Percentiles rank a stretch among this genome's conserved stretches.
These are phyloP conservation scores for Fragilariopsis cylindrus DNA, from an alignment of 108 stramenopile species.

Conservation along the genomic window DNA sequence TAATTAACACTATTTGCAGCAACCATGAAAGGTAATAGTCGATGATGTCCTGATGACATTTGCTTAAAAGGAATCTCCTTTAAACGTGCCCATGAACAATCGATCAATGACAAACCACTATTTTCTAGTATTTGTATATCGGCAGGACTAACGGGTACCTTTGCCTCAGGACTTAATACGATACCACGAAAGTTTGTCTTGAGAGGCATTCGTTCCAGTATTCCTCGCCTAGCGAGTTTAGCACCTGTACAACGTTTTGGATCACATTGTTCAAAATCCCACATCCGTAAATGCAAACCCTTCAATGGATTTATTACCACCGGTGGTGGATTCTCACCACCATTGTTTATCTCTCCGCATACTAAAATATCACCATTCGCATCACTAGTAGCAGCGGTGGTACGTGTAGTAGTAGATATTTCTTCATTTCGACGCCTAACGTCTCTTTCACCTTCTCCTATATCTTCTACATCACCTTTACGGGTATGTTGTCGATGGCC, in stretches of 20 bases:
- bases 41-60: conserved; percentile 92
- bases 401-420: not conserved
- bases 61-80: conserved; percentile 93
- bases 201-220: conserved; percentile 75
- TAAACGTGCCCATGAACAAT: conserved; percentile 97
- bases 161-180: conserved; percentile 91
- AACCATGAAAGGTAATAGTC: conserved; percentile 97
- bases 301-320: conserved; percentile 46
- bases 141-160: conserved; percentile 84
- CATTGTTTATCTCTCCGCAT: conserved; percentile 22
- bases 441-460: conserved; percentile 34
- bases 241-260: conserved; percentile 97
- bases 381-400: not conserved
- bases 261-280: conserved; percentile 99
- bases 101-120: conserved; percentile 91
- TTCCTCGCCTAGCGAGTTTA: conserved; percentile 78
- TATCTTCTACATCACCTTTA: not conserved
- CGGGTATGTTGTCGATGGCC: conserved; percentile 25
- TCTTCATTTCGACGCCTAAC: conserved; percentile 46
- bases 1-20: conserved; percentile 99
- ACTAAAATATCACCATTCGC: not conserved
- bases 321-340: not conserved
- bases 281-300: conserved; percentile 85
- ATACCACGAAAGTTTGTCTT: conserved; percentile 92
- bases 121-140: conserved; percentile 76